These are phyloP conservation scores for Beauveria scarabaeidicola DNA, from an alignment of 2,329 filamentous ascomycete species.

Conservation along the genomic window DNA sequence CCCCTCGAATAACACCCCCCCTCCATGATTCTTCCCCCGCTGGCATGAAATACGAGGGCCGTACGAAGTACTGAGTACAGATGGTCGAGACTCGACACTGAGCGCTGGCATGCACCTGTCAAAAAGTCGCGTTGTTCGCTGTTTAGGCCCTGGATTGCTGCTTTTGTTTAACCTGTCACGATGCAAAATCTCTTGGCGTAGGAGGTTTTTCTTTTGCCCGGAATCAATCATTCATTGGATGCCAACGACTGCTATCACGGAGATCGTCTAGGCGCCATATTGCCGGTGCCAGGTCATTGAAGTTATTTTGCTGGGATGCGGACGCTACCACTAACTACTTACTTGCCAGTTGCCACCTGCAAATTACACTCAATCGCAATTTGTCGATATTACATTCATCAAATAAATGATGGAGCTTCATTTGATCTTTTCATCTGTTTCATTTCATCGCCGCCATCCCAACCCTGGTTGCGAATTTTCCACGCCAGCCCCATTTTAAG, in stretches of 20 bases:
- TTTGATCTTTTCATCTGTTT: background rate
- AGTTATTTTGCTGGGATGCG: background rate
- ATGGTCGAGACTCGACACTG: background rate
- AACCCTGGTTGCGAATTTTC: too few species aligned
- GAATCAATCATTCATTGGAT: too few species aligned
- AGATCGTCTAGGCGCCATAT: background rate
- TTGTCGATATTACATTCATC: background rate
- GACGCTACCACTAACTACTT: background rate
- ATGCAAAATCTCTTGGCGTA: too few species aligned
- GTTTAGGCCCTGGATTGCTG: background rate
- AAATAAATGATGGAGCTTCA: background rate
- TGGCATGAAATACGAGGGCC: slow-evolving; percentile 6
- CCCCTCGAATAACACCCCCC: background rate
- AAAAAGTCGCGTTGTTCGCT: background rate
- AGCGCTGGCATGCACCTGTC: background rate
- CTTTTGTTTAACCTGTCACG: background rate
- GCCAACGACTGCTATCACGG: too few species aligned
- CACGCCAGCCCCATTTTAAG: too few species aligned
- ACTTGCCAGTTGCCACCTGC: background rate
- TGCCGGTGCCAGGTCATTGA: background rate
- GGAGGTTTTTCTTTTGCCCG: too few species aligned
- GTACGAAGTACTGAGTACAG: background rate
- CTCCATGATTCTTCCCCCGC: background rate
- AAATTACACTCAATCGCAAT: background rate
- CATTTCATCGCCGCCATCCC: background rate